Evolutionary conservation across 2,329 filamentous ascomycete genomes (phyloP), one percentile per base, ranked within the genome.

Genomic region (Intubia oerlemansii): DNA sequence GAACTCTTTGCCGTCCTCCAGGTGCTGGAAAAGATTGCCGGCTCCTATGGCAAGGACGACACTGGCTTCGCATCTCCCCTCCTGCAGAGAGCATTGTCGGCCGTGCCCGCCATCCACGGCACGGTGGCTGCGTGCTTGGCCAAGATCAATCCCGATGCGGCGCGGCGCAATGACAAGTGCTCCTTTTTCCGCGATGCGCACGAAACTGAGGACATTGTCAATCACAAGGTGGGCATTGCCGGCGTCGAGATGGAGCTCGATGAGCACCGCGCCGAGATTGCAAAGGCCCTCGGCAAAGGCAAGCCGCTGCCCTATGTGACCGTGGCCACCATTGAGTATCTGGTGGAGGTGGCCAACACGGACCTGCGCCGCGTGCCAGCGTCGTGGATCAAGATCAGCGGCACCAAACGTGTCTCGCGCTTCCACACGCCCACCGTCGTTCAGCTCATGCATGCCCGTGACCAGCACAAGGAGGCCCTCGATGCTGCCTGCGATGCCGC

Each of bases 371-470:
- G 74, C 32, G 81, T 98, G 0, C 88, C 88, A 1, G 85, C 88
- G 4, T 90, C 80, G 0, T 98, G 88, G 88, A 62, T 66, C 37
- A 95, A 98, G 50, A 79, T 95, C 42, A 90, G 77, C 32, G 84
- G 85, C 28, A 98, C 88, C 6, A 95, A 95, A 49, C 81, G 80
- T 42, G 55, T 84, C 5, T 84, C 81, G 0, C 73, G 88, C 33
- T 98, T 95, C 49, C 88, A 98, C 51, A 88, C 88, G 0, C 88
- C 88, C 5, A 76, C 91, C 40, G 80, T 93, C 15, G 62, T 91
- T 27, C 68, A 69, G 35, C 62, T 92, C 40, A 65, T 92, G 12
- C 69, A 72, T 24, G 82, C 93, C 50, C 70, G 88, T 24, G 88
- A 95, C 47, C 85, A 93, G 43, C 78, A 93, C 52, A 91, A 85